These are phyloP conservation scores for Musa balbisiana DNA, from an alignment of 202 grass and related monocot species.

Conservation along the genomic window DNA sequence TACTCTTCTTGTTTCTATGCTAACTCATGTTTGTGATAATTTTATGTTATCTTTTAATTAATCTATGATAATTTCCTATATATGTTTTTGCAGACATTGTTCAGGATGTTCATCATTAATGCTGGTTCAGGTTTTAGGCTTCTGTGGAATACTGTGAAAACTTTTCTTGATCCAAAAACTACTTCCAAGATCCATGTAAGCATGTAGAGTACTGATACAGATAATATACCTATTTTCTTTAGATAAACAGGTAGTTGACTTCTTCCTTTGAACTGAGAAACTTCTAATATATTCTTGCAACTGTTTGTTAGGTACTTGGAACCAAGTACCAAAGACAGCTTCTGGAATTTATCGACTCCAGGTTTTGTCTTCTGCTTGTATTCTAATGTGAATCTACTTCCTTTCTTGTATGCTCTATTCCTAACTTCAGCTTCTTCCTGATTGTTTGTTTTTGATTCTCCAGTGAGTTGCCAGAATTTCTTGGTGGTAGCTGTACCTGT, in stretches of 20 bases:
- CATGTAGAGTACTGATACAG: constrained; percentile 14
- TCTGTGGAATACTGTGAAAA: constrained; percentile 82
- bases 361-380: constrained; percentile 28
- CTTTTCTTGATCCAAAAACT: constrained; percentile 94
- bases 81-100: constrained; percentile 20
- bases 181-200: constrained; percentile 81
- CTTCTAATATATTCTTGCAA: constrained; percentile 8
- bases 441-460: constrained; percentile 9
- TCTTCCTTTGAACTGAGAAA: background rate
- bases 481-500: constrained; percentile 58
- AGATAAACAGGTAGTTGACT: no score
- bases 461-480: constrained; percentile 62
- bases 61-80: background rate
- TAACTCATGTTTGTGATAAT: background rate
- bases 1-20: constrained; percentile 9
- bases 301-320: constrained; percentile 65
- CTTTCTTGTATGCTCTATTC: constrained; percentile 2
- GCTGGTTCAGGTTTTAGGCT: constrained; percentile 91
- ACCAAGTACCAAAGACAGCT: constrained; percentile 79
- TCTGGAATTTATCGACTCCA: constrained; percentile 77
- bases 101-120: constrained; percentile 81
- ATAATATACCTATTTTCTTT: no score
- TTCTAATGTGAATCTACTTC: background rate
- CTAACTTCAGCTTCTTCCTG: constrained; percentile 26
- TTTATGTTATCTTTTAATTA: background rate